Evolutionary conservation across 2,329 filamentous ascomycete genomes (phyloP), one percentile per base, ranked within the genome.

Genomic region (Colletotrichum orbiculare): DNA sequence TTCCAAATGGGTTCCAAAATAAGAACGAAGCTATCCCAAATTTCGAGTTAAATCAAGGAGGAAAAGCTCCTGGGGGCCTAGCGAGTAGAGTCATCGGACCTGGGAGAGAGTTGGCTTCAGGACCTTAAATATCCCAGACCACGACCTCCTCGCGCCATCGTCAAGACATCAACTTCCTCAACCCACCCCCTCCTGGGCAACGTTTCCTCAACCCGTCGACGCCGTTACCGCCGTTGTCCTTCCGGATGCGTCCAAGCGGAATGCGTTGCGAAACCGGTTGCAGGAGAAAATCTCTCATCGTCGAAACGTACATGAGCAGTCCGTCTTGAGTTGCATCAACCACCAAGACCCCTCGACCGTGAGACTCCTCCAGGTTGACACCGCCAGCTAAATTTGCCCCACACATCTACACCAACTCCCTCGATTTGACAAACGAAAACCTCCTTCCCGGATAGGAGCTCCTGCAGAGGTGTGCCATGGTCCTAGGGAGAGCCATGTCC

Each of bases 311-410:
- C 41, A 33, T 25, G 25, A 25, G 1, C 25, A 25, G 25, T 13
- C 58, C 47, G 58, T 48, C 47, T 63, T 53, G 52, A 66, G 63
- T 66, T 57, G 52, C 63, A 66, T 66, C 58, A 49, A 49, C 39
- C 54, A 37, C 59, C 54, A 43, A 53, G 60, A 37, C 25, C 25
- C 25, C 47, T 34, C n/a, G 33, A 15, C 25, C 15, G 45, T 37
- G 46, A 35, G 50, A 52, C 42, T 53, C 47, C 42, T 57, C 59
- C 35, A 41, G 25, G 25, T 25, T 25, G 45, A 39, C 42, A 25
- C 10, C 13, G 46, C 13, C 56, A 17, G 42, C 12, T 2, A 54
- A 9, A 7, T 13, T 12, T 56, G 47, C 37, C 63, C 63, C 63
- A 62, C 58, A 47, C 17, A 43, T 17, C 47, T 57, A 50, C 34